phyloP scores from a whole-genome alignment of 768 basidiomycete genomes.

The Pleurotus sapidus region DNA sequence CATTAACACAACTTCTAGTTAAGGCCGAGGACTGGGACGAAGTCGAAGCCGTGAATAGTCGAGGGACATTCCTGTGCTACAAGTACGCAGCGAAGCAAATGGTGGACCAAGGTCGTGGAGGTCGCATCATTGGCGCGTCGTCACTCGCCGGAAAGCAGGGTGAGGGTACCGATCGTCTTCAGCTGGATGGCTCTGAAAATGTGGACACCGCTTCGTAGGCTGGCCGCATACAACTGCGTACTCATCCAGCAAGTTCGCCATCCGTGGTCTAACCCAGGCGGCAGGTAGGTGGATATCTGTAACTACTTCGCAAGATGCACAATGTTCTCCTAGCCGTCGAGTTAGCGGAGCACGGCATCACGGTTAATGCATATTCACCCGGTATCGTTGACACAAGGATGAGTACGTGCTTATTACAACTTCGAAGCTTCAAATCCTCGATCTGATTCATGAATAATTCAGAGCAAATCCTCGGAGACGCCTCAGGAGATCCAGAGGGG shows the following conservation, averaged over 20 bases:
- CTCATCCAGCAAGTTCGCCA: conserved; percentile 34
- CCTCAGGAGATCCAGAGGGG: neutral
- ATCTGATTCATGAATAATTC: neutral
- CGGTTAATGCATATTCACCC: conserved; percentile 28
- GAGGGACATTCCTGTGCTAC: conserved; percentile 30
- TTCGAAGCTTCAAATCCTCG: neutral
- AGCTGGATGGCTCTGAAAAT: neutral
- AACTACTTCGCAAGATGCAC: neutral
- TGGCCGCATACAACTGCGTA: conserved; percentile 20
- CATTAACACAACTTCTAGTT: conserved; percentile 9
- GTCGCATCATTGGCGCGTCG: conserved; percentile 19
- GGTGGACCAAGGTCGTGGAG: conserved; percentile 19
- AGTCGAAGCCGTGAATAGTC: conserved; percentile 24
- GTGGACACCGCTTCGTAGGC: conserved; percentile 7
- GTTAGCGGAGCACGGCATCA: conserved; percentile 22
- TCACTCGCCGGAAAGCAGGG: conserved; percentile 38
- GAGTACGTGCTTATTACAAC: neutral
- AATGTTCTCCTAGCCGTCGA: conserved; percentile 14
- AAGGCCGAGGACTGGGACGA: conserved; percentile 24
- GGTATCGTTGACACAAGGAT: conserved; percentile 12
- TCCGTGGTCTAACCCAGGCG: conserved; percentile 35
- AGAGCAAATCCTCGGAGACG: neutral
- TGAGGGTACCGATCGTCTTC: neutral
- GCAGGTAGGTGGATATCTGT: conserved; percentile 3
- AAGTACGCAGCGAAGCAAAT: conserved; percentile 29